Percentiles rank a stretch among this genome's conserved stretches.
Conservation (phyloP, 2,329 filamentous ascomycete species). For the Calonectria honghensis region DNA sequence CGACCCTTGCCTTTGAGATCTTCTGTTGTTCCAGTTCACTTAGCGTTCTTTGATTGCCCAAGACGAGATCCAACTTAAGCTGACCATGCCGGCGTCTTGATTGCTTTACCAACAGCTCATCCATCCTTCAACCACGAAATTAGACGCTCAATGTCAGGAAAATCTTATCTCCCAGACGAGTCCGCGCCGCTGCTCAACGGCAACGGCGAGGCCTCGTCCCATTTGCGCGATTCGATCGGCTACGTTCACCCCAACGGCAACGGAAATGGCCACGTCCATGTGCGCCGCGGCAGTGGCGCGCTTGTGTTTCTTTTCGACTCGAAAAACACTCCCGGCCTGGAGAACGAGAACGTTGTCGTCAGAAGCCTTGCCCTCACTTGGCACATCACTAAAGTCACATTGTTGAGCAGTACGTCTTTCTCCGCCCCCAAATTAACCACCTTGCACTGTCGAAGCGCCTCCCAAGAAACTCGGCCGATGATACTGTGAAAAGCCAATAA, state of each 20-base stretch:
- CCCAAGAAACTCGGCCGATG: background rate
- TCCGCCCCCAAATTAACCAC: slow-evolving; percentile 1
- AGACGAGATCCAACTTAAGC: slow-evolving; percentile 39
- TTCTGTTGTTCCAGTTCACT: background rate
- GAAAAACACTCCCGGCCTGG: slow-evolving; percentile 70
- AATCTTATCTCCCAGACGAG: slow-evolving; percentile 58
- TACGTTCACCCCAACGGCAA: slow-evolving; percentile 42
- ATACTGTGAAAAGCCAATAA: background rate
- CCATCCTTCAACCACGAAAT: slow-evolving; percentile 52
- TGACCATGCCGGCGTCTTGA: slow-evolving; percentile 58
- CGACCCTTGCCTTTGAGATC: slow-evolving; percentile 25
- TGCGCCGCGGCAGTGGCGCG: slow-evolving; percentile 50
- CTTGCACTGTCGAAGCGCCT: background rate
- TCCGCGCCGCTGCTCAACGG: slow-evolving; percentile 66
- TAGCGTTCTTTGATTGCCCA: slow-evolving; percentile 17
- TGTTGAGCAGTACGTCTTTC: slow-evolving; percentile 73
- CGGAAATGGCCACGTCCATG: slow-evolving; percentile 51
- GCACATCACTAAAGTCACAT: slow-evolving; percentile 75
- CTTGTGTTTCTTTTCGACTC: slow-evolving; percentile 69
- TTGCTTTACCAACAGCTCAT: slow-evolving; percentile 51
- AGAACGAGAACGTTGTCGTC: slow-evolving; percentile 68
- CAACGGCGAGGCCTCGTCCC: slow-evolving; percentile 58
- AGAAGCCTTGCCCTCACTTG: slow-evolving; percentile 69
- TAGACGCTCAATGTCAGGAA: slow-evolving; percentile 60
- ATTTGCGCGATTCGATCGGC: slow-evolving; percentile 43